Percentiles rank a stretch among this genome's conserved stretches.
These are phyloP conservation scores for Puccinia polysora DNA, from an alignment of 1,284 basidiomycete genomes.

Conservation along the genomic window DNA sequence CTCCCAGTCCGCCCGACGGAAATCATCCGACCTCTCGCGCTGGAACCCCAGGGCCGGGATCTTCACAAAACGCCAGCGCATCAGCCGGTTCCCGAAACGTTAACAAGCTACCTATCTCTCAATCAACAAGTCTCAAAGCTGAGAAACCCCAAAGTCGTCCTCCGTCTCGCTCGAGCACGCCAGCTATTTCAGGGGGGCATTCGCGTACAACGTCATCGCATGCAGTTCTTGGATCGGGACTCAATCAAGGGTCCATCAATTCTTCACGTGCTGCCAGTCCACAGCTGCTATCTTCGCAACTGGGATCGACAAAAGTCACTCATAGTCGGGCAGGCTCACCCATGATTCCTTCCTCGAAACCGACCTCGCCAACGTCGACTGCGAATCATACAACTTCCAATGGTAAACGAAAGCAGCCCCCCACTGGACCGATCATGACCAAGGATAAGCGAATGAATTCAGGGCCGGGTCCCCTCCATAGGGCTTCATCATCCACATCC, in stretches of 20 bases:
- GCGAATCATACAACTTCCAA: background rate
- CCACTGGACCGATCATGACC: background rate
- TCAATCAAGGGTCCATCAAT: background rate
- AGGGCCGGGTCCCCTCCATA: background rate
- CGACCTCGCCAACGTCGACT: background rate
- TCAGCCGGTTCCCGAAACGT: background rate
- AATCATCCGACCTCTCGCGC: constrained; percentile 26
- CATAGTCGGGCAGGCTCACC: constrained; percentile 34
- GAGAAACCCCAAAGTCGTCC: constrained; percentile 30
- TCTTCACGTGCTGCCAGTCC: constrained; percentile 38
- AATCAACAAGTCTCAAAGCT: constrained; percentile 22
- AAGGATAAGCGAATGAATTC: constrained; percentile 39
- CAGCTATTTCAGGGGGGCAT: constrained; percentile 7
- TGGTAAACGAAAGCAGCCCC: constrained; percentile 37
- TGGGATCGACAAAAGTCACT: constrained; percentile 1
- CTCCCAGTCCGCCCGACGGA: constrained; percentile 1
- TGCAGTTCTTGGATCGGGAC: background rate
- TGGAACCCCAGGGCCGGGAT: constrained; percentile 37
- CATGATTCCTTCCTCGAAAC: background rate
- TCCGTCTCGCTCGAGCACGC: constrained; percentile 33
- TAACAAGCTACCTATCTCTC: constrained; percentile 10
- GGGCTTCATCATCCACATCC: background rate
- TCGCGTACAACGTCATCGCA: constrained; percentile 29
- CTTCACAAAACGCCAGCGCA: background rate
- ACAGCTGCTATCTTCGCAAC: constrained; percentile 11